Evolutionary conservation across 768 basidiomycete genomes (phyloP).

Genomic region (Naganishia friedmannii): DNA sequence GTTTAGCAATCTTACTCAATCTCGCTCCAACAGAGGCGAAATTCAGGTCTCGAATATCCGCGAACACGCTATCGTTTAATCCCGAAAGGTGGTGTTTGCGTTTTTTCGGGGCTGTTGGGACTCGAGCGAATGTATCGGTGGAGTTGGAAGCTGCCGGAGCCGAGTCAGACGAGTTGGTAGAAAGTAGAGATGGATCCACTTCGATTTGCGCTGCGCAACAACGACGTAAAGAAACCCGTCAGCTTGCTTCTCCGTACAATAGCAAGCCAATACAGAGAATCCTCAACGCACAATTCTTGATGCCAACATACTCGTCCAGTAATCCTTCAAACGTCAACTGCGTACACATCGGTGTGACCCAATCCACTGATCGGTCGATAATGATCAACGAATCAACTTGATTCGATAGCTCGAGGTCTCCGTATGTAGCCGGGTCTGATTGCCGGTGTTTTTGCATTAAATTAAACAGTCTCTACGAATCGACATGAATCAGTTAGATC

Average conservation of each 20-base stretch:
- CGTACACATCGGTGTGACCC: conserved; percentile 92
- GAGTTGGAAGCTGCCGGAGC: conserved; percentile 24
- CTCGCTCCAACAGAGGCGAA: conserved; percentile 82
- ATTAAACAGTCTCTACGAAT: conserved; percentile 65
- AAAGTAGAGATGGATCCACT: conserved; percentile 51
- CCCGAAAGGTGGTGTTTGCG: conserved; percentile 85
- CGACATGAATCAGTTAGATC: too few species aligned
- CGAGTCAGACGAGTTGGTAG: conserved; percentile 12
- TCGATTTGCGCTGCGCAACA: conserved; percentile 53
- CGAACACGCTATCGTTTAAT: conserved; percentile 72
- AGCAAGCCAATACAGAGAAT: not conserved
- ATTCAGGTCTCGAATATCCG: conserved; percentile 82
- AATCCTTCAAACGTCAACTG: conserved; percentile 96
- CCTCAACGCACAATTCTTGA: conserved; percentile 73
- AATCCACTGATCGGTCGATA: conserved; percentile 83
- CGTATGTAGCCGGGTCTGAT: conserved; percentile 38
- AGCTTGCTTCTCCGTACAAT: not conserved
- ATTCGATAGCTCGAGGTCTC: conserved; percentile 43
- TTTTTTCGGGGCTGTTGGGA: conserved; percentile 59
- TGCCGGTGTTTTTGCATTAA: conserved; percentile 61
- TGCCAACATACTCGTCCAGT: conserved; percentile 83
- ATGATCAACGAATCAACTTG: conserved; percentile 79
- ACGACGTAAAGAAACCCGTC: too few species aligned
- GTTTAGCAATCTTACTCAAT: conserved; percentile 73
- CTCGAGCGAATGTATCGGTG: not conserved